Conservation (phyloP, 768 basidiomycete genomes). For the Boletus vermiculosoides region DNA sequence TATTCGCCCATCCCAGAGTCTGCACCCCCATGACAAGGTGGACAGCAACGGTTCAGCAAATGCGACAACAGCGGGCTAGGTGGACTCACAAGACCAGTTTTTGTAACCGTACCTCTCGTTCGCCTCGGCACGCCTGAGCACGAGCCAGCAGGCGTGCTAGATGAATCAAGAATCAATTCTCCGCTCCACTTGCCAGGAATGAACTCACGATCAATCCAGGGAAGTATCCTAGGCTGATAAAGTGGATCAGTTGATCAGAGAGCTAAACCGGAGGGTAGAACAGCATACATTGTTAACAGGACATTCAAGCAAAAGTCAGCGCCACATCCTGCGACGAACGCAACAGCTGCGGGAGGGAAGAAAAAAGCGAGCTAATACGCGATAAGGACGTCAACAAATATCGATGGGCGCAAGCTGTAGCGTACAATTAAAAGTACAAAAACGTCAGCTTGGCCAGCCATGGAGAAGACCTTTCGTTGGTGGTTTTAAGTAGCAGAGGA, state of each 20-base stretch:
- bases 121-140: slow-evolving; percentile 79
- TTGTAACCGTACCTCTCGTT: slow-evolving; percentile 46
- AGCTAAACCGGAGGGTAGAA: not conserved
- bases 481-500: not conserved
- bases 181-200: not conserved
- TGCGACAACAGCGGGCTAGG: too few relatives aligned
- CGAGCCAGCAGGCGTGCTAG: slow-evolving; percentile 83
- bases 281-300: slow-evolving; percentile 65
- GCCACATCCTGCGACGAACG: slow-evolving; percentile 74
- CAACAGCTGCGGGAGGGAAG: slow-evolving; percentile 78
- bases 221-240: slow-evolving; percentile 63
- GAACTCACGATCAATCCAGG: slow-evolving; percentile 54
- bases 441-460: slow-evolving; percentile 15
- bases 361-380: slow-evolving; percentile 60
- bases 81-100: slow-evolving; percentile 26
- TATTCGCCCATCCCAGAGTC: slow-evolving; percentile 26
- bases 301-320: slow-evolving; percentile 84
- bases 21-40: not conserved
- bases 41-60: not conserved
- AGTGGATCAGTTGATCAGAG: not conserved
- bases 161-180: not conserved
- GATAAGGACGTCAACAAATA: not conserved
- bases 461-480: slow-evolving; percentile 1
- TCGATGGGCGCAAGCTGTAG: fast-evolving
- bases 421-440: slow-evolving; percentile 13